Base-by-base conservation (phyloP, 495 filamentous ascomycete species). In the Chaetomium tenue region DNA sequence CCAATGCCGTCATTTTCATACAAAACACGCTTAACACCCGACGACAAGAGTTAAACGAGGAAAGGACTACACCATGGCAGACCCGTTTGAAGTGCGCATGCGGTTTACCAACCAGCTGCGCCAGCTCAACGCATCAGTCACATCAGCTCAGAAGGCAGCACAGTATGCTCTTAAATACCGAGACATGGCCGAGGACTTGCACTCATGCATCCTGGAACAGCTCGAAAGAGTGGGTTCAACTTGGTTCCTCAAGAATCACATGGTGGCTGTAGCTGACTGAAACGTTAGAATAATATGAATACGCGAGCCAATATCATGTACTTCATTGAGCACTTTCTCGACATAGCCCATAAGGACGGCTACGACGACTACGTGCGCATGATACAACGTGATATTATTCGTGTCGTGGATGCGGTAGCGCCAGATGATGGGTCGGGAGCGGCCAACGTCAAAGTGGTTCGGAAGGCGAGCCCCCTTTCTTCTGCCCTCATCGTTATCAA, bases 281-380 rank as follows among this genome's bases (percentile, higher is more conserved):
- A 42, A 20, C 26, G 57, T 13, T 18, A 93, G 85, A 95, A 90
- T 70, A 91, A 88, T 66, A 95, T 98, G 89, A 99, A 99, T 78
- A 96, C 87, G 53, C 83, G 93, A 51, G 95, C 96, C 37, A 99
- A 99, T 71, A 97, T 99, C 75, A 93, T 99, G 89, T 98, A 94
- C 78, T 98, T 99, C 80, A 87, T 98, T 72, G 93, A 98, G 73
- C 88, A 92, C 65, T 88, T 99, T 60, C 91, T 93, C 76, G 93
- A 97, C 71, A 85, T 91, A 81, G 88, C 91, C 18, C 81, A 84
- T 20, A 86, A 86, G 57, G 90, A 96, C 61, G 83, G 87, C 63
- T 84, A 92, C 69, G 72, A 79, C 20, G 86, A 90, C 28, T 98
- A 92, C 72, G 85, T 94, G 20, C 86, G 88, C 57, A 96, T 97